Conservation (phyloP, 1,139 yeast species). For the Kodamaea alishanica region DNA sequence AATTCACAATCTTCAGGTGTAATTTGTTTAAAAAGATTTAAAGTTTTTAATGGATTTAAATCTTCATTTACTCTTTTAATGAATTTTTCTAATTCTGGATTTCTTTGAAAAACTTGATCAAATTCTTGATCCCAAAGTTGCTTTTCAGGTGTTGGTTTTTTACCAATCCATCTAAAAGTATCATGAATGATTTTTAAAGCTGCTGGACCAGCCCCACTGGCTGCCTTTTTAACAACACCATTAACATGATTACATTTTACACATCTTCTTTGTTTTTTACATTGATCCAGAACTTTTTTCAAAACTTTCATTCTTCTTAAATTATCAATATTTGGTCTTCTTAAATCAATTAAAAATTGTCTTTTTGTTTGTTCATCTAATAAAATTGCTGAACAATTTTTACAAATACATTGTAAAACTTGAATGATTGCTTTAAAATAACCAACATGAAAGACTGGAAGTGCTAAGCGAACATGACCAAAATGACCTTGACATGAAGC, state of each 20-base stretch:
- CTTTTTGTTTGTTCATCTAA: conserved; percentile 71
- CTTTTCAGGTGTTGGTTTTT: conserved; percentile 83
- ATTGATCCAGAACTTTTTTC: conserved; percentile 81
- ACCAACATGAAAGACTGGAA: conserved; percentile 97
- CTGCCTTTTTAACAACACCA: conserved; percentile 97
- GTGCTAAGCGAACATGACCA: conserved; percentile 87
- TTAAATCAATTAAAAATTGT: conserved; percentile 66
- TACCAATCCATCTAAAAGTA: conserved; percentile 93
- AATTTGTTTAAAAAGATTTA: conserved; percentile 82
- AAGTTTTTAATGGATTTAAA: conserved; percentile 85
- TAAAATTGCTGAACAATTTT: conserved; percentile 77
- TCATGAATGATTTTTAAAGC: conserved; percentile 94
- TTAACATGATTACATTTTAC: conserved; percentile 81
- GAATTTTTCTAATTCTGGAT: conserved; percentile 87
- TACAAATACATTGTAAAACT: conserved; percentile 88
- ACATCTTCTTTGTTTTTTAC: conserved; percentile 93
- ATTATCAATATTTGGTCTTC: conserved; percentile 88
- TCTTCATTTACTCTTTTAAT: conserved; percentile 89
- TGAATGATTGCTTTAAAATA: conserved; percentile 89
- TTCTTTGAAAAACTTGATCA: conserved; percentile 61
- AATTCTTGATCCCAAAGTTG: conserved; percentile 83
- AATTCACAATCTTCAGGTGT: conserved; percentile 86
- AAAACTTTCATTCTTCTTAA: conserved; percentile 85
- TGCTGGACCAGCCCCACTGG: conserved; percentile 86
- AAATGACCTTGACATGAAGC: conserved; percentile 98